Conservation (phyloP, 2,329 filamentous ascomycete genomes). For the Fusarium chaquense region DNA sequence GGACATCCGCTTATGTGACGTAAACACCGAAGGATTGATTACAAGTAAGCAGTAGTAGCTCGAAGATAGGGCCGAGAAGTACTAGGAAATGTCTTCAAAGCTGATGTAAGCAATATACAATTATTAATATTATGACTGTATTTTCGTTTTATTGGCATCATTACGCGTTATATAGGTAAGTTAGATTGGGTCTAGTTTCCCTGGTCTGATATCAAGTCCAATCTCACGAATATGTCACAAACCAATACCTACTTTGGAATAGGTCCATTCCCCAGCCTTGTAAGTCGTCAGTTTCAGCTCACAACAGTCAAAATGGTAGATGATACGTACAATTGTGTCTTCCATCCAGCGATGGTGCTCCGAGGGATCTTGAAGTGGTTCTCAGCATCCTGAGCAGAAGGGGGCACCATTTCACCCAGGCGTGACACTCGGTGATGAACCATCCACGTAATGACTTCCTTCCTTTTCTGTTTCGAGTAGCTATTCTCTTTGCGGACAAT, state of each 20-base stretch:
- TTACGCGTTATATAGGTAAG: neutral
- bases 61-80: neutral
- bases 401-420: conserved; percentile 11
- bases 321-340: neutral
- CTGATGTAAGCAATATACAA: conserved; percentile 5
- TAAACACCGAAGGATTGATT: conserved; percentile 15
- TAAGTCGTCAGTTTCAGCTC: neutral
- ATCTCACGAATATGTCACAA: neutral
- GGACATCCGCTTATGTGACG: conserved; percentile 33
- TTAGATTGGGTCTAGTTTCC: neutral
- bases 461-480: conserved; percentile 22
- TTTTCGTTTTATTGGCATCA: neutral
- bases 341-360: conserved; percentile 28
- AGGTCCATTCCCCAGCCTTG: conserved; percentile 11
- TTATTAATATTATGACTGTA: conserved; percentile 21
- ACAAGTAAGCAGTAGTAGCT: conserved; percentile 13
- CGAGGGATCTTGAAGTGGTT: conserved; percentile 23
- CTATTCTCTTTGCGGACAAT: conserved; percentile 27
- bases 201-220: neutral
- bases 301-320: neutral
- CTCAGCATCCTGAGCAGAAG: conserved; percentile 13
- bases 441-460: conserved; percentile 28
- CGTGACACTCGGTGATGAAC: conserved; percentile 8
- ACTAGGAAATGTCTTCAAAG: neutral
- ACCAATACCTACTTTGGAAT: conserved; percentile 11